Evolutionary conservation across 129 eudicot species (phyloP).

Genomic region (Arctium minus): DNA sequence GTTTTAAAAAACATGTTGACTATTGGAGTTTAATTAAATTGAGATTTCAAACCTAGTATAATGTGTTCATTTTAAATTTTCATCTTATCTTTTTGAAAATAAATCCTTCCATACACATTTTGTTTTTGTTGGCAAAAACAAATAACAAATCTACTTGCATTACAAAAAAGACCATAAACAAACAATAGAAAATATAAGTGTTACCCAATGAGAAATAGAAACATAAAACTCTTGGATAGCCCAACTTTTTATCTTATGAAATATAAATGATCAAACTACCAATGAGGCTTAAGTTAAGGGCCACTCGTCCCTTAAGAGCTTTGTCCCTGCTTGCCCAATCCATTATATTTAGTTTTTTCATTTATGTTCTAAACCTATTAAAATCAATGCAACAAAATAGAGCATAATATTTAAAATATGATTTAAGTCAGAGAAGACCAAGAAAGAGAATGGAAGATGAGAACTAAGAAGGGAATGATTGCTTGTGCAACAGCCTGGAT

Average conservation of each 20-base stretch:
- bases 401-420: background rate
- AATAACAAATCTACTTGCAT: background rate
- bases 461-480: background rate
- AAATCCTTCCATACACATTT: background rate
- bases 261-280: background rate
- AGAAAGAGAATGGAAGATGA: background rate
- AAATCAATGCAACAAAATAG: background rate
- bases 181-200: background rate
- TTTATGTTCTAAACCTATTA: background rate
- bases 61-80: background rate
- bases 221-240: background rate
- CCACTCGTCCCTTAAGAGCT: background rate
- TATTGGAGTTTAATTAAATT: background rate
- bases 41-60: background rate
- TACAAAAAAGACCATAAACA: background rate
- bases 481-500: background rate
- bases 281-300: background rate
- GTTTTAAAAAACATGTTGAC: background rate
- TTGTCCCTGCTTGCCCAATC: background rate
- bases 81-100: background rate
- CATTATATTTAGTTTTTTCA: background rate
- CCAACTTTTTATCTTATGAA: background rate
- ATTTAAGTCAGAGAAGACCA: background rate
- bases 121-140: background rate
- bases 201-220: background rate